These are phyloP conservation scores for Fusarium equiseti DNA, from an alignment of 2,329 filamentous ascomycete genomes.

Conservation along the genomic window DNA sequence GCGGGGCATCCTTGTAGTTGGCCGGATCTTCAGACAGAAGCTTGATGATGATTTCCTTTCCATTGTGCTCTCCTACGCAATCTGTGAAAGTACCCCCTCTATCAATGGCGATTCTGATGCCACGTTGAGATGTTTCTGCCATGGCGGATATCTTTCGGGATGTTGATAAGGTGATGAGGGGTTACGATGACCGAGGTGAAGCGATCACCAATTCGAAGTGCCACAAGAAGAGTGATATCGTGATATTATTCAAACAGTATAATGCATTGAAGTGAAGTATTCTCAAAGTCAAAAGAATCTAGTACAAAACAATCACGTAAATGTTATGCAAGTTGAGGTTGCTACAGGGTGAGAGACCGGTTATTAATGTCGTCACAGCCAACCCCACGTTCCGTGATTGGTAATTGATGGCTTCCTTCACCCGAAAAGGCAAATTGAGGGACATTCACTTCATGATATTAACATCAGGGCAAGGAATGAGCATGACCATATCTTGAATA, in stretches of 20 bases:
- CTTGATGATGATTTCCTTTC: conserved; percentile 87
- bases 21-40: conserved; percentile 89
- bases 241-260: background rate
- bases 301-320: conserved; percentile 7
- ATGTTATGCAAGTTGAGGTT: conserved; percentile 20
- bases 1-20: conserved; percentile 91
- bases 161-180: conserved; percentile 30
- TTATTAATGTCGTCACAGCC: conserved; percentile 32
- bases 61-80: conserved; percentile 84
- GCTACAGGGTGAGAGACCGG: conserved; percentile 6
- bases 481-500: background rate
- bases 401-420: conserved; percentile 27
- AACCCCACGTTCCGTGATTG: conserved; percentile 40
- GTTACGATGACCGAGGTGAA: background rate
- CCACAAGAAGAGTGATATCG: background rate
- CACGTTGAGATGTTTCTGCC: conserved; percentile 58
- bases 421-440: conserved; percentile 18
- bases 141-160: conserved; percentile 46
- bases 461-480: background rate
- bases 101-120: conserved; percentile 80
- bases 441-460: background rate
- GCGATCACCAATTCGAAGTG: background rate
- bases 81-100: conserved; percentile 94
- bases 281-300: background rate
- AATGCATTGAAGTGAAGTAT: background rate